Percentiles rank a stretch among this genome's conserved stretches.
These are phyloP conservation scores for Vigna trinervia DNA, from an alignment of 306 rosid genomes.

Conservation along the genomic window DNA sequence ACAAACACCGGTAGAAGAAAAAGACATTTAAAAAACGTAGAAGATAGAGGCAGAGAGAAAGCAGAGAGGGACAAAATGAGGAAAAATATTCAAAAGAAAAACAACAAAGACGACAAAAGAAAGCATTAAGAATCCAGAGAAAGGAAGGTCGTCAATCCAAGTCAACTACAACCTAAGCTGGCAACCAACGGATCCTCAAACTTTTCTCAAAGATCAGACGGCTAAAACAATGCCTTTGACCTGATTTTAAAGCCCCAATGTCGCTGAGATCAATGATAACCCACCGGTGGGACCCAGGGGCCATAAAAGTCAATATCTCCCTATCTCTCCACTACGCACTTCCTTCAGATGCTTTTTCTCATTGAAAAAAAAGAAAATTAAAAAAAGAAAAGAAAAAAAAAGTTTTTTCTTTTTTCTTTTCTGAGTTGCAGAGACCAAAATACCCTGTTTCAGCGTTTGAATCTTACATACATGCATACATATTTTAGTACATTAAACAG, in stretches of 20 bases:
- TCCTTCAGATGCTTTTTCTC: slow-evolving; percentile 25
- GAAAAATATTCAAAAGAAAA: not conserved
- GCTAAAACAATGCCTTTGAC: slow-evolving; percentile 50
- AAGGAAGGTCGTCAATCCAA: slow-evolving; percentile 38
- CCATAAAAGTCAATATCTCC: slow-evolving; percentile 47
- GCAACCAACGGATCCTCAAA: slow-evolving; percentile 32
- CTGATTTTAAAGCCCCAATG: slow-evolving; percentile 35
- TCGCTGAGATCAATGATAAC: slow-evolving; percentile 10
- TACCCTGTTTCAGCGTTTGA: slow-evolving; percentile 38
- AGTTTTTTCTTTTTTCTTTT: not conserved
- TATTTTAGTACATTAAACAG: too few species aligned
- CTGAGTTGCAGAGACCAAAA: slow-evolving; percentile 4
- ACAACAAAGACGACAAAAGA: not conserved
- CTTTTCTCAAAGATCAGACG: slow-evolving; percentile 40
- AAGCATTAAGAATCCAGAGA: not conserved
- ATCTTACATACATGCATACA: slow-evolving; percentile 23
- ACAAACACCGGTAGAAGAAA: too few species aligned
- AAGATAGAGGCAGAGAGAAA: slow-evolving; percentile 15
- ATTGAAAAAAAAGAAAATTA: not conserved
- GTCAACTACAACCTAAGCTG: slow-evolving; percentile 54
- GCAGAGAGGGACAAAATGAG: not conserved
- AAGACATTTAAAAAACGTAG: not conserved
- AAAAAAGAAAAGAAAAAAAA: not conserved
- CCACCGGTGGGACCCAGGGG: not conserved
- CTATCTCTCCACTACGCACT: slow-evolving; percentile 15